Base-by-base conservation (phyloP, 176 grass and related monocot genomes). In the Cenchrus americanus region DNA sequence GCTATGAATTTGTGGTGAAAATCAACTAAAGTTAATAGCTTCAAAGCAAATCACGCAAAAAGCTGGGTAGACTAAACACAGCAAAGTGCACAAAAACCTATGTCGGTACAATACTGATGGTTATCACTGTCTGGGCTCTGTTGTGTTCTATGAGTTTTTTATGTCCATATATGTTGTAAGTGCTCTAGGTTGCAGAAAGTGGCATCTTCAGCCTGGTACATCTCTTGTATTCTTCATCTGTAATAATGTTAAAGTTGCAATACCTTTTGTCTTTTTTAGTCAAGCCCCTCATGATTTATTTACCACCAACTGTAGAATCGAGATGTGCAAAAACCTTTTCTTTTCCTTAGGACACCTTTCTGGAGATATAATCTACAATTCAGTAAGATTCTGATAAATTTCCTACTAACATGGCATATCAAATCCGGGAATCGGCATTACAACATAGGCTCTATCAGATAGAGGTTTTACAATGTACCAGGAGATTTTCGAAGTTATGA, bases 251-350 rank as follows among this genome's bases (percentile, higher is more conserved):
- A 52, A 86, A 82, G 48, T 4, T 59, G 72, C 69, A 41, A 27
- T 71, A 82, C 71, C 55, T 82, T 86, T 73, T 73, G 64, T 30
- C 55, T 51, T 82, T 82, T 78, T 89, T 73, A 30, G 77, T 89
- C 63, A 89, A 80, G 26, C 51, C 42, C 14, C 55, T 89, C 55
- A 81, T 89, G 62, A 86, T 86, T 48, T 77, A 76, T 1, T 58
- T 82, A 57, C 37, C 43, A 72, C 12, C 19, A 14, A 37, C 58
- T 86, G 72, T 52, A 82, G 73, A 82, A 82, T 82, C 66, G 66
- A 76, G 23, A 70, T 82, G 55, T 65, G 8, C 23, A 43, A 85
- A 85, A 57, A 68, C 4, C 12, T 65, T 26, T 79, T 79, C 48
- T 68, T 84, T 82, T 54, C 40, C 69, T 32, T 47, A 21, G 14